A percentile compares a stretch with the other conserved stretches of the same genome.
Evolutionary conservation across 1,284 basidiomycete genomes (phyloP).

Genomic region (Leucoagaricus sp.): DNA sequence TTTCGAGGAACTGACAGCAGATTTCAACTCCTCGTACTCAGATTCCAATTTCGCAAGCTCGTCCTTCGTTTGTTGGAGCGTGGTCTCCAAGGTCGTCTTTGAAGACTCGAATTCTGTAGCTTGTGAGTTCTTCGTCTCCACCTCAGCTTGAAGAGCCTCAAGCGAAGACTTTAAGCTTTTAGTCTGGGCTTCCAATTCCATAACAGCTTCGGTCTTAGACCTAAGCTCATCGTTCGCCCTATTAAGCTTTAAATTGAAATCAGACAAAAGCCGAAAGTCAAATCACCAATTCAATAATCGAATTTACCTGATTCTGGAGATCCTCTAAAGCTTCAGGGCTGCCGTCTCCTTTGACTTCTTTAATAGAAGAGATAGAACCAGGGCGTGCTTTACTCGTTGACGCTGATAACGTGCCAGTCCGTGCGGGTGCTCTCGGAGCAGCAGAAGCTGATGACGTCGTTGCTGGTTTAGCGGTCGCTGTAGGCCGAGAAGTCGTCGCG

Average conservation of each 20-base stretch:
- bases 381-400: constrained; percentile 35
- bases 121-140: constrained; percentile 44
- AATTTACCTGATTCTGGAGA: constrained; percentile 59
- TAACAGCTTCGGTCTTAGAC: constrained; percentile 49
- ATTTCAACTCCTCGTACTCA: constrained; percentile 39
- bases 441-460: constrained; percentile 20
- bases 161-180: constrained; percentile 52
- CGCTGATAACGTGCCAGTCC: constrained; percentile 28
- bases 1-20: constrained; percentile 41
- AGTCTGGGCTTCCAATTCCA: constrained; percentile 53
- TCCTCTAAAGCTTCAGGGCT: constrained; percentile 49
- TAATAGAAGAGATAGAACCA: constrained; percentile 69
- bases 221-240: constrained; percentile 54
- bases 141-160: constrained; percentile 47
- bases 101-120: constrained; percentile 49
- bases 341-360: constrained; percentile 60
- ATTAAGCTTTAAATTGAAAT: constrained; percentile 47
- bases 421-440: constrained; percentile 1
- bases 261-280: neutral
- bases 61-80: constrained; percentile 46
- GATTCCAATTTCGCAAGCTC: constrained; percentile 43
- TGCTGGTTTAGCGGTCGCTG: constrained; percentile 31
- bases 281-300: constrained; percentile 13
- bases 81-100: constrained; percentile 48
- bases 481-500: constrained; percentile 37